Evolutionary conservation across 2,329 filamentous ascomycete genomes (phyloP).

Genomic region (Trichoderma sp.): DNA sequence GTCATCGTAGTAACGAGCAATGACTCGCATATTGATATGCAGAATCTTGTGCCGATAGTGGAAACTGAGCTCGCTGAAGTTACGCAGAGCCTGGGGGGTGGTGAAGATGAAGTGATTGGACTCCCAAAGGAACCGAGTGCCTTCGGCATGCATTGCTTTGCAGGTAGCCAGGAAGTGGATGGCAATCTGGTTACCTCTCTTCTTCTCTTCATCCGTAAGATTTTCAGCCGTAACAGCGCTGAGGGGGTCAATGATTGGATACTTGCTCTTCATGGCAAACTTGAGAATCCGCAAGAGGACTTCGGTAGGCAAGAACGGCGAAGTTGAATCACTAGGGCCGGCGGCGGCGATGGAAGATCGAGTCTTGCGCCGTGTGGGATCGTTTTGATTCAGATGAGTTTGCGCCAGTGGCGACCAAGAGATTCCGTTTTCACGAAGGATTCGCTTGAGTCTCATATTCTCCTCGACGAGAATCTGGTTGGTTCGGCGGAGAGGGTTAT

Average conservation of each 20-base stretch:
- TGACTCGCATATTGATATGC: slow-evolving; percentile 50
- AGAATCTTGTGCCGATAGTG: slow-evolving; percentile 44
- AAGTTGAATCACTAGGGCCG: slow-evolving; percentile 28
- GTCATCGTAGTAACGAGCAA: slow-evolving; percentile 56
- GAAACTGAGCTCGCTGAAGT: slow-evolving; percentile 46
- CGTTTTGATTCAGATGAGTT: slow-evolving; percentile 33
- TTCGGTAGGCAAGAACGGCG: slow-evolving; percentile 51
- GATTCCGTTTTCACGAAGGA: slow-evolving; percentile 52
- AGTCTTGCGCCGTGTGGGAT: slow-evolving; percentile 35
- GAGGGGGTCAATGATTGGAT: slow-evolving; percentile 54
- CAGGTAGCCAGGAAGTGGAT: slow-evolving; percentile 54
- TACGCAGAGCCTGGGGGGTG: slow-evolving; percentile 46
- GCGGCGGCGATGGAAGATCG: slow-evolving; percentile 28
- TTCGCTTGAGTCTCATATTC: slow-evolving; percentile 48
- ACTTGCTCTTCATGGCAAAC: slow-evolving; percentile 47
- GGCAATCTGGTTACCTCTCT: slow-evolving; percentile 47
- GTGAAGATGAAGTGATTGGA: slow-evolving; percentile 56
- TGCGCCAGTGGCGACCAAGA: slow-evolving; percentile 45
- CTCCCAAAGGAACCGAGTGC: slow-evolving; percentile 48
- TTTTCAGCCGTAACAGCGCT: slow-evolving; percentile 43
- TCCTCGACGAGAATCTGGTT: slow-evolving; percentile 48
- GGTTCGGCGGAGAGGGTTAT: slow-evolving; percentile 46
- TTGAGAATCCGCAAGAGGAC: slow-evolving; percentile 51
- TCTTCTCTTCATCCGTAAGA: slow-evolving; percentile 43
- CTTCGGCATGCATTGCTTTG: slow-evolving; percentile 48